Percentiles rank a stretch among this genome's conserved stretches.
phyloP scores from a whole-genome alignment of 805 yeast genomes.

The Kazachstania bromeliacearum region DNA sequence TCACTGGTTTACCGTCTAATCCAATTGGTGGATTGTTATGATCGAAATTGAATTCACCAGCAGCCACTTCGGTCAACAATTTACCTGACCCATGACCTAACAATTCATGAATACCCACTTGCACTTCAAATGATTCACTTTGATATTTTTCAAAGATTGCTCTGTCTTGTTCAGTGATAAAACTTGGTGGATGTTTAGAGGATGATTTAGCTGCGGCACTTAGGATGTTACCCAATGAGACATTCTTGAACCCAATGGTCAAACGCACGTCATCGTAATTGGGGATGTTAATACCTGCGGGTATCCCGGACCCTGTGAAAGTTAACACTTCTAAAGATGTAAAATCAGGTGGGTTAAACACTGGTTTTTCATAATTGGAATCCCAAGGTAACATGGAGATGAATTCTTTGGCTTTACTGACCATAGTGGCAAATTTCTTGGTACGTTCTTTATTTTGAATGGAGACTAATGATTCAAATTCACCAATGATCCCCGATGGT shows the following conservation, averaged over 20 bases:
- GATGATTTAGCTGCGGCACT: slow-evolving; percentile 53
- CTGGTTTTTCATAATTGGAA: slow-evolving; percentile 64
- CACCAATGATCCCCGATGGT: slow-evolving; percentile 86
- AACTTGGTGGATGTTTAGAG: slow-evolving; percentile 53
- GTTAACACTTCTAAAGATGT: slow-evolving; percentile 84
- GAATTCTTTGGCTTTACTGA: slow-evolving; percentile 53
- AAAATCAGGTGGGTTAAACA: slow-evolving; percentile 86
- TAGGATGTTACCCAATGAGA: slow-evolving; percentile 77
- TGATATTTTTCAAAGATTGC: slow-evolving; percentile 59
- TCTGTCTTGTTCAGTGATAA: slow-evolving; percentile 44
- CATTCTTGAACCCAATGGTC: slow-evolving; percentile 80
- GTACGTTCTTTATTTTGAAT: slow-evolving; percentile 85
- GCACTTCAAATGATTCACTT: slow-evolving; percentile 81
- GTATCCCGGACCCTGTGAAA: slow-evolving; percentile 83
- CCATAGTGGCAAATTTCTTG: slow-evolving; percentile 64
- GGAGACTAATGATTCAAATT: slow-evolving; percentile 88
- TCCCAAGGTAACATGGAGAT: slow-evolving; percentile 73
- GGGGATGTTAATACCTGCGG: slow-evolving; percentile 90
- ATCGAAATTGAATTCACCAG: slow-evolving; percentile 67
- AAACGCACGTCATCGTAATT: slow-evolving; percentile 84
- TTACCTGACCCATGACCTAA: slow-evolving; percentile 91
- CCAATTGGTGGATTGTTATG: slow-evolving; percentile 50
- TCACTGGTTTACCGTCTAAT: slow-evolving; percentile 49
- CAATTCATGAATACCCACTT: slow-evolving; percentile 87
- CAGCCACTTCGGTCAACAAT: slow-evolving; percentile 49